phyloP scores from a whole-genome alignment of 305 asterid species.

The Striga hermonthica region DNA sequence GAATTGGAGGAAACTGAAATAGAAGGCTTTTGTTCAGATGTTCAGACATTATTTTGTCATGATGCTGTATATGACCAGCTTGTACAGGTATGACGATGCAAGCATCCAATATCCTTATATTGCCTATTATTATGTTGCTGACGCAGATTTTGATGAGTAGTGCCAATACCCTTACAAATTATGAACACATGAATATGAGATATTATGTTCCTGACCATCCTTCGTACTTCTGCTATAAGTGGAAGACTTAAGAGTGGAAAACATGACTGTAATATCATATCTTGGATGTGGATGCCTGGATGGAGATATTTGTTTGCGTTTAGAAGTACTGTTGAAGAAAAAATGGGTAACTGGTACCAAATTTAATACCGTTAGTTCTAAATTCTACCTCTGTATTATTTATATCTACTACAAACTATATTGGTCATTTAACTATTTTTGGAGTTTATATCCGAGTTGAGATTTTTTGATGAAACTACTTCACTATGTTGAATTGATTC shows the following conservation, averaged over 20 bases:
- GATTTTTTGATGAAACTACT: conserved; percentile 2
- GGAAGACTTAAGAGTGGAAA: background rate
- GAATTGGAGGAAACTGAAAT: conserved; percentile 98
- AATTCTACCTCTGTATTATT: conserved; percentile 1
- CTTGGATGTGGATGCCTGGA: conserved; percentile 4
- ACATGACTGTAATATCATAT: background rate
- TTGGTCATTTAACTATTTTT: background rate
- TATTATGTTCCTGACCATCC: background rate
- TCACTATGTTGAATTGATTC: background rate
- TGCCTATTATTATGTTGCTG: conserved; percentile 15
- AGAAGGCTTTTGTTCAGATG: conserved; percentile 83
- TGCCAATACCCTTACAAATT: conserved; percentile 13
- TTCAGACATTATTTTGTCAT: conserved; percentile 91
- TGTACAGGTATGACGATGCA: conserved; percentile 62
- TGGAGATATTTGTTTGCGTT: conserved; percentile 1
- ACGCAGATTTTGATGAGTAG: background rate
- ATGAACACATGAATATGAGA: conserved; percentile 15
- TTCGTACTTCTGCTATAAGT: conserved; percentile 10
- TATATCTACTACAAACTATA: background rate
- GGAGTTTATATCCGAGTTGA: background rate
- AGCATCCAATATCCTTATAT: conserved; percentile 18
- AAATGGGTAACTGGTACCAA: conserved; percentile 4
- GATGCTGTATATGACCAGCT: conserved; percentile 89
- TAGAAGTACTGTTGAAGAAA: background rate
- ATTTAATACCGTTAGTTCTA: background rate